Evolutionary conservation across 805 yeast genomes (phyloP).

Genomic region (Candida dajiaensis): DNA sequence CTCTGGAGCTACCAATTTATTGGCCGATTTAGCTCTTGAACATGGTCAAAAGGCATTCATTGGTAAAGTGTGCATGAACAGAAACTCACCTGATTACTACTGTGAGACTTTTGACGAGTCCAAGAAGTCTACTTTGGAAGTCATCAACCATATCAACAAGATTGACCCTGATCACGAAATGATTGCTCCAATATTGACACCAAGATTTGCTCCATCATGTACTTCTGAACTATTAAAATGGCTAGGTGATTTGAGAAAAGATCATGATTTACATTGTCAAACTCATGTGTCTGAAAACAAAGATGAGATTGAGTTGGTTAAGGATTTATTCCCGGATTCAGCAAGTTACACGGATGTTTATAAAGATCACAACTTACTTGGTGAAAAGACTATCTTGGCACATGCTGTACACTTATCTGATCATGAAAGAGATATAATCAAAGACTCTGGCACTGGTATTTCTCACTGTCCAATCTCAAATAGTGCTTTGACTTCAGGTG

Average conservation of each 20-base stretch:
- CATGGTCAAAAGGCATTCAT: conserved; percentile 83
- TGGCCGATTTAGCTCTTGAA: conserved; percentile 64
- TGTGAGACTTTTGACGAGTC: conserved; percentile 52
- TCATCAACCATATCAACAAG: conserved; percentile 48
- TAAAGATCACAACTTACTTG: conserved; percentile 53
- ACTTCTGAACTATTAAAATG: conserved; percentile 52
- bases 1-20: conserved; percentile 61
- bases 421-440: conserved; percentile 56
- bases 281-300: conserved; percentile 87
- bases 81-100: conserved; percentile 70
- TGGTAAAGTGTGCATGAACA: conserved; percentile 94
- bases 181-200: conserved; percentile 77
- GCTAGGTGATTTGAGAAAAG: conserved; percentile 54
- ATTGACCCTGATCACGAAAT: conserved; percentile 48
- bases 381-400: conserved; percentile 70
- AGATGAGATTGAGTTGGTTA: conserved; percentile 70
- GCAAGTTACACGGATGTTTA: conserved; percentile 73
- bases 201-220: conserved; percentile 91
- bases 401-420: conserved; percentile 78
- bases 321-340: conserved; percentile 64
- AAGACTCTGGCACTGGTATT: conserved; percentile 55
- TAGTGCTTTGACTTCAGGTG: conserved; percentile 84
- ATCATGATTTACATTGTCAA: conserved; percentile 61
- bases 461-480: conserved; percentile 94
- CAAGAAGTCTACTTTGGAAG: conserved; percentile 44